Evolutionary conservation across 2,329 filamentous ascomycete genomes (phyloP).

Genomic region (Grosmannia huntii): DNA sequence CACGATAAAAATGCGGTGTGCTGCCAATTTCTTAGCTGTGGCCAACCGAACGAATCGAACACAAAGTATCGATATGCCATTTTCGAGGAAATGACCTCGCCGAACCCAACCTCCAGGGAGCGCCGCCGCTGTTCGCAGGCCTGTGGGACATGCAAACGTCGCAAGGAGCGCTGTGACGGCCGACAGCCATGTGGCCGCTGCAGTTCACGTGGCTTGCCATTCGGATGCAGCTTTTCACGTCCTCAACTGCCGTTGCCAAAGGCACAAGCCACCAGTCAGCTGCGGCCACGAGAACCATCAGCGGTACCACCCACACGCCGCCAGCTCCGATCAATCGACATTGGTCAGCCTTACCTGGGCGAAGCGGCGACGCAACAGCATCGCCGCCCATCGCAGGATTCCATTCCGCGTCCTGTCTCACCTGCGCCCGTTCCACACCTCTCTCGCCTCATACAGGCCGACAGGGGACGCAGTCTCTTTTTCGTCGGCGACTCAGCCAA

Average conservation of each 20-base stretch:
- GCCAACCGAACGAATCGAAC: neutral
- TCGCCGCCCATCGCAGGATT: neutral
- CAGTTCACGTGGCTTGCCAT: constrained; percentile 12
- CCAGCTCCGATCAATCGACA: neutral
- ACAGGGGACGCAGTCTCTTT: constrained; percentile 19
- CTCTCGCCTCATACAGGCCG: constrained; percentile 21
- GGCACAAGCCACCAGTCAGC: neutral
- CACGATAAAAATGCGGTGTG: neutral
- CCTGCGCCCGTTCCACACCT: constrained; percentile 12
- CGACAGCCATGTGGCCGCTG: constrained; percentile 16
- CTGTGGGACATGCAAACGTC: constrained; percentile 17
- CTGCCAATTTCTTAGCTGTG: neutral
- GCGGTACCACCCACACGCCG: neutral
- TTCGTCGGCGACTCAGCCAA: constrained; percentile 25
- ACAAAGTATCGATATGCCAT: neutral
- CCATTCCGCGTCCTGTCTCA: neutral
- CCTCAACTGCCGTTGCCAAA: neutral
- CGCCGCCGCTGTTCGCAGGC: constrained; percentile 17
- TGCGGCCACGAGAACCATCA: neutral
- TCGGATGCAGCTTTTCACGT: constrained; percentile 10
- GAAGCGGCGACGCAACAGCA: neutral
- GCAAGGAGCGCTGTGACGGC: constrained; percentile 19
- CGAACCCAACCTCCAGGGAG: constrained; percentile 12
- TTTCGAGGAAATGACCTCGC: constrained; percentile 12
- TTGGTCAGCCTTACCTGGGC: neutral